Evolutionary conservation across 2,329 filamentous ascomycete species (phyloP).

Genomic region (Fusarium clavum): DNA sequence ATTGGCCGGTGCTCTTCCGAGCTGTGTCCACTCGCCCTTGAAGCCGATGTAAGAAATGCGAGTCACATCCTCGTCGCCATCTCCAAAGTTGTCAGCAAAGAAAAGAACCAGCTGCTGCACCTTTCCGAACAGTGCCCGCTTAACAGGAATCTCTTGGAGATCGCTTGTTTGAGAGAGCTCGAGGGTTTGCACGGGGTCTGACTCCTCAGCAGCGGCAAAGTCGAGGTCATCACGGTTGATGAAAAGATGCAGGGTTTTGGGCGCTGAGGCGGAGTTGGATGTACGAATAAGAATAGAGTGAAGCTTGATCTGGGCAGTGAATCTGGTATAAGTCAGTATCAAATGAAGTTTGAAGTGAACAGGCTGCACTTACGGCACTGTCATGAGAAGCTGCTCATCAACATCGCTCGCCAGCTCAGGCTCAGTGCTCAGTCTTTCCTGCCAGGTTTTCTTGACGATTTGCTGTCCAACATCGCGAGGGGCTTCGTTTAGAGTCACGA

Average conservation of each 20-base stretch:
- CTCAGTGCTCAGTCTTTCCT: slow-evolving; percentile 75
- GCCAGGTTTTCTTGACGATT: slow-evolving; percentile 92
- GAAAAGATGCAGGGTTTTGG: slow-evolving; percentile 86
- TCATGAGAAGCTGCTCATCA: slow-evolving; percentile 94
- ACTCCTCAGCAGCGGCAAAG: slow-evolving; percentile 79
- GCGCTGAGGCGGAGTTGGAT: slow-evolving; percentile 75
- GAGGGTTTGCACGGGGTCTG: slow-evolving; percentile 78
- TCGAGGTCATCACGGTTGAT: slow-evolving; percentile 89
- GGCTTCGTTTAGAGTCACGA: slow-evolving; percentile 87
- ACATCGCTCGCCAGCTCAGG: slow-evolving; percentile 87
- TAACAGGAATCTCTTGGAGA: slow-evolving; percentile 88
- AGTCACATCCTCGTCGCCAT: slow-evolving; percentile 83
- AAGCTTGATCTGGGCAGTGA: slow-evolving; percentile 92
- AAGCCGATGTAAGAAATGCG: slow-evolving; percentile 87
- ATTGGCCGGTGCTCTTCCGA: slow-evolving; percentile 77
- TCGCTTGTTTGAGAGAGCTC: slow-evolving; percentile 82
- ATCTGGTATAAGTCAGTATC: slow-evolving; percentile 62
- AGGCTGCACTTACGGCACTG: slow-evolving; percentile 76
- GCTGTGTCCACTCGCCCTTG: slow-evolving; percentile 91
- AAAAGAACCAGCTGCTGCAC: slow-evolving; percentile 88
- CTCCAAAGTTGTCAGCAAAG: slow-evolving; percentile 89
- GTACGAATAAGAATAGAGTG: slow-evolving; percentile 90
- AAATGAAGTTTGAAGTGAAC: neutral
- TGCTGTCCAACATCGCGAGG: slow-evolving; percentile 74
- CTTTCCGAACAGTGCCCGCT: slow-evolving; percentile 87